Evolutionary conservation across 768 basidiomycete genomes (phyloP).

Genomic region (Pleurotus djamor): DNA sequence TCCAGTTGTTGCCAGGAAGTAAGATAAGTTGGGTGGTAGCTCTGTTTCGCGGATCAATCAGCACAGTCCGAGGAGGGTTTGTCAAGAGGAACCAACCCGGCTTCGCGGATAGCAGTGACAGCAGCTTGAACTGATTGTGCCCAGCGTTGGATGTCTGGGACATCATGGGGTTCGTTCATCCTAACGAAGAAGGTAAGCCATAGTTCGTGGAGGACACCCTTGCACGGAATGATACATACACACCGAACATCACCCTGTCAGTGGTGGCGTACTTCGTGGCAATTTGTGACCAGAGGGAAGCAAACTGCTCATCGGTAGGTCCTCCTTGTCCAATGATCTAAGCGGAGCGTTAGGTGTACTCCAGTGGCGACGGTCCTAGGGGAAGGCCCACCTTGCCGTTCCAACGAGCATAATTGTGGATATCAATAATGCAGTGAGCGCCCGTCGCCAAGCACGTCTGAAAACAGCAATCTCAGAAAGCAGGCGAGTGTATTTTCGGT

Average conservation of each 20-base stretch:
- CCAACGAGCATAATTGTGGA: conserved; percentile 62
- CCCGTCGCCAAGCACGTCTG: conserved; percentile 44
- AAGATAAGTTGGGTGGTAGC: conserved; percentile 56
- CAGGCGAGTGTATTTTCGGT: too few species aligned
- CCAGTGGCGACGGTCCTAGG: neutral
- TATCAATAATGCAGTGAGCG: conserved; percentile 53
- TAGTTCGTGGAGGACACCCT: neutral
- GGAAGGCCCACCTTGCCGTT: conserved; percentile 33
- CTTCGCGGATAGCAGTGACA: conserved; percentile 58
- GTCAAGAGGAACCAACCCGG: conserved; percentile 29
- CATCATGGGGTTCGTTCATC: conserved; percentile 67
- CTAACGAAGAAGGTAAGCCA: conserved; percentile 18
- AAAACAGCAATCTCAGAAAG: neutral
- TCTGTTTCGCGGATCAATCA: conserved; percentile 16
- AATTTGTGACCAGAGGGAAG: conserved; percentile 48
- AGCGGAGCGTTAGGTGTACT: neutral
- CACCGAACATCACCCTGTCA: conserved; percentile 41
- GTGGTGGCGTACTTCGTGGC: conserved; percentile 46
- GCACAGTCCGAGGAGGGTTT: too few species aligned
- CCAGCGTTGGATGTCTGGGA: conserved; percentile 46
- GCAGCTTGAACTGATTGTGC: conserved; percentile 54
- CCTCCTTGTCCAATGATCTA: conserved; percentile 65
- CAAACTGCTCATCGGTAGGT: conserved; percentile 52
- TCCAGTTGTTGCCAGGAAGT: conserved; percentile 58
- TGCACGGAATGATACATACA: conserved; percentile 27